Base-by-base conservation (phyloP, 164 flowering plant species). In the Macadamia tetraphylla region DNA sequence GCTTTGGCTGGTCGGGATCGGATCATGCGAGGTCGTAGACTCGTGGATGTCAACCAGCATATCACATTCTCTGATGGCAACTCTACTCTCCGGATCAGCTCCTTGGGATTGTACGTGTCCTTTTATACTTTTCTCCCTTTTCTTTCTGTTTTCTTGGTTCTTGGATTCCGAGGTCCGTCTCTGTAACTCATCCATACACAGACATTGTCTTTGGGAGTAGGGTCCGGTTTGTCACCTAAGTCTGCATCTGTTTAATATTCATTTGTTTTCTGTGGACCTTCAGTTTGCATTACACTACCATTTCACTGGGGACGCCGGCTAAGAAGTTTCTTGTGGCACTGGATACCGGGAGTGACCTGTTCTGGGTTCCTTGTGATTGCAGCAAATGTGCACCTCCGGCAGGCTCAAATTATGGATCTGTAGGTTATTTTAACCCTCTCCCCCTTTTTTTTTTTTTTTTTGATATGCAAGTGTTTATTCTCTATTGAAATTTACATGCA, bases 1-100 rank as follows among this genome's bases (percentile, higher is more conserved):
- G 73, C 76, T 7, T 73, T 88, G 69, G 87, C 80, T 14, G 68
- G 80, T 74, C 86, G 76, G 10, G 96, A 90, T 63, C 81, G 74
- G 40, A 32, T 72, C 43, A 63, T 80, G 9, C 82, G 78, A 11
- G 82, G 57, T n/a, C 57, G n/a, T 53, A n/a, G 57, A 14, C 57
- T 53, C 1, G 15, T 14, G 57, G 57, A 53, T 17, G 57, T 53
- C n/a, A n/a, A 53, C 15, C 17, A 17, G 18, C 57, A 14, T 2
- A 17, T 53, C 18, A 53, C 57, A 17, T 53, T 53, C 57, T 53
- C 57, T 53, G 57, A 53, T 53, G 57, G 57, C 17, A 53, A 53
- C 57, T 53, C 57, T 5, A 53, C 57, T 53, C 15, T 14, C n/a
- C 57, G 57, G 17, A 53, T 53, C 18, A 53, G 57, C 57, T 53